A percentile compares a stretch with the other conserved stretches of the same genome.
Evolutionary conservation across 352 stramenopile genomes (phyloP).

Genomic region (Phytophthora citricola): DNA sequence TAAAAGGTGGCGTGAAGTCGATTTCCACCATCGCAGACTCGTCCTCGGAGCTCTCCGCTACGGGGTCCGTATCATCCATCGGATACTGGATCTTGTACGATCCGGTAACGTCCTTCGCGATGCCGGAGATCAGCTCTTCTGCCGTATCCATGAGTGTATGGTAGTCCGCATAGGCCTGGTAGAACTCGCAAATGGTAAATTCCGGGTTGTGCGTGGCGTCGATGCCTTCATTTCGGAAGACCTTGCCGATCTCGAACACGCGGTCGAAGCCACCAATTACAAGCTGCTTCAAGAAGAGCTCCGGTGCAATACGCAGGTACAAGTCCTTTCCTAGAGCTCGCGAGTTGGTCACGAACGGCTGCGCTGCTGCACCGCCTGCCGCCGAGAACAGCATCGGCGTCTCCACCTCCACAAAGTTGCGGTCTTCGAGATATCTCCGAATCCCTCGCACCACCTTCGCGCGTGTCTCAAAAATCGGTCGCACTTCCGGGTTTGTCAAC

Average conservation of each 20-base stretch:
- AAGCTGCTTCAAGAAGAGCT: constrained; percentile 98
- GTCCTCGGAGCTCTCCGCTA: constrained; percentile 16
- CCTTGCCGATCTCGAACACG: constrained; percentile 98
- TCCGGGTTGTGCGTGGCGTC: constrained; percentile 99
- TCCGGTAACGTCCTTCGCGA: constrained; percentile 97
- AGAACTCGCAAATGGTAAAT: constrained; percentile 99
- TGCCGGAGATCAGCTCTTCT: constrained; percentile 97
- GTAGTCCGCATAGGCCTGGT: constrained; percentile 99
- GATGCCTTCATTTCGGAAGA: constrained; percentile 98
- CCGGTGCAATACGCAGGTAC: constrained; percentile 96
- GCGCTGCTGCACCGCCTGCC: constrained; percentile 95
- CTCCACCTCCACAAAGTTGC: constrained; percentile 91
- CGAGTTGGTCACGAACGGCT: constrained; percentile 98
- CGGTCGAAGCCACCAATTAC: constrained; percentile 97
- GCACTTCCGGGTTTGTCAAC: constrained; percentile 95
- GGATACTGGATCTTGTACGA: constrained; percentile 97
- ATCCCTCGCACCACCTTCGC: constrained; percentile 81
- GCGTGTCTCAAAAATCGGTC: constrained; percentile 94
- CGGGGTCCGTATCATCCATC: constrained; percentile 60
- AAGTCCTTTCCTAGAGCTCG: constrained; percentile 97
- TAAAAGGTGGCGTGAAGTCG: constrained; percentile 99
- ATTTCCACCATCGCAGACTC: constrained; percentile 84
- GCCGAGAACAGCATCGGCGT: constrained; percentile 99
- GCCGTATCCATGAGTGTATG: constrained; percentile 98
- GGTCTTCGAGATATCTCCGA: constrained; percentile 74